These are phyloP conservation scores for Paraconiothyrium brasiliense DNA, from an alignment of 2,329 filamentous ascomycete species.

Conservation along the genomic window DNA sequence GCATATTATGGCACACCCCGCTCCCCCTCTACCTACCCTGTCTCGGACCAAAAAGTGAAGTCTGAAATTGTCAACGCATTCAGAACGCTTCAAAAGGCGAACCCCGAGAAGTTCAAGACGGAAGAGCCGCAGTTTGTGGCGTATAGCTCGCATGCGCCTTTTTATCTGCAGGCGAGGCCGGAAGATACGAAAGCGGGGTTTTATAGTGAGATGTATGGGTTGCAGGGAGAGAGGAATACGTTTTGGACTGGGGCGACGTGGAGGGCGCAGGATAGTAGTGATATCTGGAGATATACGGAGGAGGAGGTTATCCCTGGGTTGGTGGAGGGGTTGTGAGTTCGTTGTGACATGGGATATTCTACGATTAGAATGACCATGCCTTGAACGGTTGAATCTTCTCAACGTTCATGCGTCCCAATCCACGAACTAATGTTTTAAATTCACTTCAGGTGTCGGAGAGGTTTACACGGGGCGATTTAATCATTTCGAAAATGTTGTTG, in stretches of 20 bases:
- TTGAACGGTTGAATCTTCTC: too few relatives aligned
- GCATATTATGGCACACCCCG: slow-evolving; percentile 2
- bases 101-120: slow-evolving; percentile 16
- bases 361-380: too few relatives aligned
- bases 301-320: slow-evolving; percentile 49
- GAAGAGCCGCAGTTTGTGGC: slow-evolving; percentile 26
- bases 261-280: slow-evolving; percentile 28
- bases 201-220: slow-evolving; percentile 33
- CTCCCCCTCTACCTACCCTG: not conserved
- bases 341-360: not conserved
- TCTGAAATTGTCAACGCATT: slow-evolving; percentile 4
- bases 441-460: not conserved
- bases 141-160: slow-evolving; percentile 39
- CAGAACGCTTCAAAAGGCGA: slow-evolving; percentile 21
- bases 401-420: too few relatives aligned
- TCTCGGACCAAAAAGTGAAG: not conserved
- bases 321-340: slow-evolving; percentile 15
- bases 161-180: slow-evolving; percentile 20
- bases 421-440: too few relatives aligned
- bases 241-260: slow-evolving; percentile 34
- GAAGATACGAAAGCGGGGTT: slow-evolving; percentile 27
- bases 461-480: not conserved
- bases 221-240: slow-evolving; percentile 32
- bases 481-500: not conserved
- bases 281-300: slow-evolving; percentile 43